Conservation (phyloP, 2,329 filamentous ascomycete genomes). For the Aspergillus sp. region DNA sequence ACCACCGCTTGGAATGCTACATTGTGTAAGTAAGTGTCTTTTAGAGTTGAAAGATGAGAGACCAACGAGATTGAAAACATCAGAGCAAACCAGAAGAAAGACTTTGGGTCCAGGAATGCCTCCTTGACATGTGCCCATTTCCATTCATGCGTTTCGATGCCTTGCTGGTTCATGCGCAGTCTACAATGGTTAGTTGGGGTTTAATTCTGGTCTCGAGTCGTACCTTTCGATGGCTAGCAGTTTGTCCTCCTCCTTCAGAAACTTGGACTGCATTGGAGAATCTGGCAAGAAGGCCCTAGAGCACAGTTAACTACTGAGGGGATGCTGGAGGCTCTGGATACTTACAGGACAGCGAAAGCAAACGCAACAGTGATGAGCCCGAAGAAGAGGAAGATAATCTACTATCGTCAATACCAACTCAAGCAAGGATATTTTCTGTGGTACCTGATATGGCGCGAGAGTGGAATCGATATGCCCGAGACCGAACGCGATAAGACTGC, state of each 20-base stretch:
- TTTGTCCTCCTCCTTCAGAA: slow-evolving; percentile 57
- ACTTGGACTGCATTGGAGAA: slow-evolving; percentile 60
- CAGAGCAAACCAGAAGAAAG: slow-evolving; percentile 58
- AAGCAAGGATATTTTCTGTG: background rate
- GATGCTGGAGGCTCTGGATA: background rate
- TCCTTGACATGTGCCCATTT: slow-evolving; percentile 57
- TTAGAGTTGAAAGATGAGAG: too few species aligned
- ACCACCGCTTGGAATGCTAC: slow-evolving; percentile 56
- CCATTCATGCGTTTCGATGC: slow-evolving; percentile 45
- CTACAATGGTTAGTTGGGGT: too few species aligned
- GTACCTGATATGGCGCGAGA: slow-evolving; percentile 54
- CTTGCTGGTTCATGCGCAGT: slow-evolving; percentile 52
- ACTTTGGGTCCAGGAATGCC: slow-evolving; percentile 57
- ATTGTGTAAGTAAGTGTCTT: background rate
- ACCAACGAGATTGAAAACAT: slow-evolving; percentile 58
- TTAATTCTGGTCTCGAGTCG: too few species aligned
- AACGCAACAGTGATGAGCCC: slow-evolving; percentile 55
- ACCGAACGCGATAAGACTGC: slow-evolving; percentile 57
- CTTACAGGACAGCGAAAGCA: slow-evolving; percentile 50
- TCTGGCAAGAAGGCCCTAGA: slow-evolving; percentile 58
- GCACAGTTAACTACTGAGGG: background rate
- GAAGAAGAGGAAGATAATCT: slow-evolving; percentile 37
- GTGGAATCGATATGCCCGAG: slow-evolving; percentile 49
- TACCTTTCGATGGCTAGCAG: slow-evolving; percentile 57
- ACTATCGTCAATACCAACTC: accelerated